Base-by-base conservation (phyloP, 2,329 filamentous ascomycete species). In the Ceratocystis huliohia region DNA sequence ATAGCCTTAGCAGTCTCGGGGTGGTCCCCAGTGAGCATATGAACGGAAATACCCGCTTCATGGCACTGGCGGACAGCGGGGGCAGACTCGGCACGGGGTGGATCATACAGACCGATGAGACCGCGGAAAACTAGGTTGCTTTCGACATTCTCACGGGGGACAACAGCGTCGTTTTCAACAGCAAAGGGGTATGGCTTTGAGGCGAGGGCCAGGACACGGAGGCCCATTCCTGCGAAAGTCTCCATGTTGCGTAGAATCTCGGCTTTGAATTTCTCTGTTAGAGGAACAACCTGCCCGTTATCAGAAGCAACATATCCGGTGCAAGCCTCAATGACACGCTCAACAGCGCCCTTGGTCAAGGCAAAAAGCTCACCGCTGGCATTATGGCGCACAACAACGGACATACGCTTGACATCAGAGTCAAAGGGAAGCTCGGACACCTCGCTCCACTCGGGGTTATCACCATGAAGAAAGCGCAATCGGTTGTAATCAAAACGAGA, bases 341-440 rank as follows among this genome's bases (percentile, higher is more conserved):
- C 86, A 3, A 88, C 86, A 1, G 87, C 87, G 67, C 84, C 84
- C 72, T 86, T 85, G 68, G 82, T 84, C 71, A 82, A 83, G 0
- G 73, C 74, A 30, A 68, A 72, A 10, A 72, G 71, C 30, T 74
- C 65, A 15, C 61, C 70, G 3, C 69, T 71, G 48, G 77, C 73
- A 69, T 74, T 77, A 64, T 78, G 70, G 68, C 76, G 74, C 74
- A 85, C 86, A 65, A 88, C 81, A 53, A 88, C 85, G 0, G 85
- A 88, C 87, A 89, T 89, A 68, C 85, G 84, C 77, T 89, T 89
- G 70, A 88, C 82, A 68, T 85, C 84, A 0, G 85, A 88, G 71
- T 88, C 86, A 72, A 89, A 89, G 0, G 86, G 86, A 64, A 87
- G 85, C 72, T 89, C 87, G 1, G 83, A 81, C 57, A 87, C 75